Base-by-base conservation (phyloP, 148 eudicot species). In the Rhododendron molle region DNA sequence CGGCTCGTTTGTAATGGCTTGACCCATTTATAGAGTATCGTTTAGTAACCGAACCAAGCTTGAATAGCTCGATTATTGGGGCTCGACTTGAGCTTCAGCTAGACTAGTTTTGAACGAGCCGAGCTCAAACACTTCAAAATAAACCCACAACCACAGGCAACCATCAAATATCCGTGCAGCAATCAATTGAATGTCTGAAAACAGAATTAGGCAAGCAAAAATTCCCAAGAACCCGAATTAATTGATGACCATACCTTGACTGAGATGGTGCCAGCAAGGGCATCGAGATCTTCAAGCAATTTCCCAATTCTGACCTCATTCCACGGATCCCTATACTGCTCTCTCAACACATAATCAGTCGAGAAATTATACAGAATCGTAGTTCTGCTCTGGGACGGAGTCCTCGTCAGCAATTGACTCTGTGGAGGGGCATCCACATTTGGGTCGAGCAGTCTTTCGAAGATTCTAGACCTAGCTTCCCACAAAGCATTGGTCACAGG, bases 261-360 rank as follows among this genome's bases (percentile, higher is more conserved):
- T 72, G 99, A 97, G 69, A 97, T 97, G 82, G 99, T 97, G 34
- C 98, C 99, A 79, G 99, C 99, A 58, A 97, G 92, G 32, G 99
- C 98, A 93, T 97, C 99, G 87, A 97, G 99, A 85, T 97, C 99
- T 83, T 97, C 98, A 65, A 95, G 96, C 94, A 97, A 89, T 83
- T 94, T 97, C 86, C 98, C 98, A 91, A 95, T 93, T 65, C 98
- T 90, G 86, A 97, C 93, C 90, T 94, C 94, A 89, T 94, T 93
- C 96, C 98, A 93, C 13, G 98, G 92, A 88, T 97, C 96, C 90
- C 96, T 92, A 85, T 97, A 97, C 96, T 97, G 99, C 83, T 97
- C 98, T 65, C 99, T 92, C 36, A 95, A 82, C 18, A 92, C 91
- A 91, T 91, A 97, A 92, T 97, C 98, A 84, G 85, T 89, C 0